A percentile compares a stretch with the other conserved stretches of the same genome.
phyloP scores from a whole-genome alignment of 352 stramenopile species.

The Phytophthora citricola region DNA sequence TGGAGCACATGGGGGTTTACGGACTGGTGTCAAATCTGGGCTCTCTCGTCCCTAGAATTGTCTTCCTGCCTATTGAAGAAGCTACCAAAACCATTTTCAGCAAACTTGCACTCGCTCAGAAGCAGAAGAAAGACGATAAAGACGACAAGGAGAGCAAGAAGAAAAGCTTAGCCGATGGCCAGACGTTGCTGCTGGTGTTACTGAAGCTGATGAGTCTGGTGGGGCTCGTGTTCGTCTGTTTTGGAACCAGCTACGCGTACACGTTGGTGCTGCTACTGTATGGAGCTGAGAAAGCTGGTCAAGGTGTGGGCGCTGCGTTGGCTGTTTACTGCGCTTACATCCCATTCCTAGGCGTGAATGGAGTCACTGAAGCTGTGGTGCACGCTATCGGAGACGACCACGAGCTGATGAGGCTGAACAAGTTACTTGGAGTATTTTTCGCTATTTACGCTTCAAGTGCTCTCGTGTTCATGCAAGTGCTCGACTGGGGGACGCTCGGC shows the following conservation, averaged over 20 bases:
- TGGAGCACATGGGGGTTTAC: constrained; percentile 96
- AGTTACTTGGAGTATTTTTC: constrained; percentile 85
- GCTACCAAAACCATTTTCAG: constrained; percentile 95
- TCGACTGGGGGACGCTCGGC: constrained; percentile 64
- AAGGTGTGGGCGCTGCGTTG: constrained; percentile 64
- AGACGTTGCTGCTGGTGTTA: constrained; percentile 68
- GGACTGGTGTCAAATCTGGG: constrained; percentile 96
- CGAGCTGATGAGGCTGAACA: constrained; percentile 84
- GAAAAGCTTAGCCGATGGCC: constrained; percentile 41
- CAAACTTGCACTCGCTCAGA: constrained; percentile 73
- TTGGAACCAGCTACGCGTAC: constrained; percentile 83
- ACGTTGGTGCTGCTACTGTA: constrained; percentile 86
- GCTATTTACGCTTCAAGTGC: constrained; percentile 68
- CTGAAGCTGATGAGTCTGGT: constrained; percentile 88
- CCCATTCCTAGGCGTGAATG: constrained; percentile 95
- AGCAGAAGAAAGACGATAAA: constrained; percentile 17
- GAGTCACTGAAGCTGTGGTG: constrained; percentile 96
- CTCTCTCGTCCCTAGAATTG: constrained; percentile 94
- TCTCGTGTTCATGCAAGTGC: constrained; percentile 68
- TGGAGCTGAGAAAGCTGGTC: constrained; percentile 67
- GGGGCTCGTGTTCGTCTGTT: constrained; percentile 85
- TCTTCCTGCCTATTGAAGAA: constrained; percentile 98
- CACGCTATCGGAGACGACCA: constrained; percentile 83
- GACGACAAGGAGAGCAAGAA: constrained; percentile 29
- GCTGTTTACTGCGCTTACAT: constrained; percentile 95